These are phyloP conservation scores for Chlamydomonas schloesseri DNA, from an alignment of 139 green algal species.

Conservation along the genomic window DNA sequence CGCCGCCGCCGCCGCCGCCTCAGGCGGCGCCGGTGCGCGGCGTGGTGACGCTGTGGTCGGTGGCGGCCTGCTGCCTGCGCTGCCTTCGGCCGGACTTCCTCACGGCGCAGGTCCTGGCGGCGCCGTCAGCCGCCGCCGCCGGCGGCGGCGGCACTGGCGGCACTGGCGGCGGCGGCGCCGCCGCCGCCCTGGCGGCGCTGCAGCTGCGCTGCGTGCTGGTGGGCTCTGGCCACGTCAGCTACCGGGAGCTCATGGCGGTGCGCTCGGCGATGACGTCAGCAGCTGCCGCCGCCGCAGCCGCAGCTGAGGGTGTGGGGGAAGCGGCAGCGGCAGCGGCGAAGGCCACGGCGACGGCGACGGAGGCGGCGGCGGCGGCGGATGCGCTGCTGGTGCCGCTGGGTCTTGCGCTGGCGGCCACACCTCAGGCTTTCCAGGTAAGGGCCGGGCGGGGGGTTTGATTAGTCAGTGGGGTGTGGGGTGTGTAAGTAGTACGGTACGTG, in stretches of 20 bases:
- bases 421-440: slow-evolving; percentile 37
- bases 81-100: slow-evolving; percentile 32
- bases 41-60: slow-evolving; percentile 13
- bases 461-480: no score
- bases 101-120: slow-evolving; percentile 15
- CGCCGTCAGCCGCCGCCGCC: not conserved
- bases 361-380: not conserved
- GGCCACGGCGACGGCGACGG: not conserved
- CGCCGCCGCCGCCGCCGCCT: no score
- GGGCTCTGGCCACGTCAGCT: slow-evolving; percentile 19
- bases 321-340: not conserved
- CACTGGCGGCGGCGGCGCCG: not conserved
- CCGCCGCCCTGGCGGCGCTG: slow-evolving; percentile 2
- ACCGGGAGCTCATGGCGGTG: slow-evolving; percentile 38
- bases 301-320: no score
- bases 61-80: slow-evolving; percentile 18
- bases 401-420: slow-evolving; percentile 19
- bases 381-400: slow-evolving; percentile 17
- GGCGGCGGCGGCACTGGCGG: not conserved
- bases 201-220: slow-evolving; percentile 38
- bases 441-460: no score
- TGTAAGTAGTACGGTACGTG: no score
- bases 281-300: not conserved
- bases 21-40: not conserved
- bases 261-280: not conserved